Evolutionary conservation across 345 rosid genomes (phyloP).

Genomic region (Rhizophora mangle): DNA sequence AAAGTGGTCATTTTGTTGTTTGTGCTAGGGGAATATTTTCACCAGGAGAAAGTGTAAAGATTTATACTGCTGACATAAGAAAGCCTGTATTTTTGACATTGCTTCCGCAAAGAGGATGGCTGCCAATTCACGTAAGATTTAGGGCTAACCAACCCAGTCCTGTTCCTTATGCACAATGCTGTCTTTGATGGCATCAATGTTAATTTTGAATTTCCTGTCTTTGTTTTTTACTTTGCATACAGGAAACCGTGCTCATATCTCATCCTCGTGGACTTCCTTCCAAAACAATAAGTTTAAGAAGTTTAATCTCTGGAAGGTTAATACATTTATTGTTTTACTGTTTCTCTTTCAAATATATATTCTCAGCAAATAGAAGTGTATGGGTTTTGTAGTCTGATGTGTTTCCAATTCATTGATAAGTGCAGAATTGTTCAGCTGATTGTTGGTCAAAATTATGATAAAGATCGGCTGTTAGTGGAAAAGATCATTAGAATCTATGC

Average conservation of each 20-base stretch:
- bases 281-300: constrained; percentile 69
- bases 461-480: constrained; percentile 47
- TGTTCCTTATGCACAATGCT: not conserved
- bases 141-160: constrained; percentile 10
- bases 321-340: constrained; percentile 8
- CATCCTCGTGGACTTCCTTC: constrained; percentile 75
- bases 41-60: constrained; percentile 68
- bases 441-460: constrained; percentile 80
- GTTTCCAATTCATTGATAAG: constrained; percentile 12
- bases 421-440: constrained; percentile 80
- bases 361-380: constrained; percentile 5
- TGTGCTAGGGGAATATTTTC: constrained; percentile 61
- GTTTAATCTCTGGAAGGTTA: constrained; percentile 90
- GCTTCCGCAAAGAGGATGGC: constrained; percentile 88
- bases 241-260: constrained; percentile 90
- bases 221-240: constrained; percentile 20
- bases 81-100: constrained; percentile 68
- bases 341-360: not conserved
- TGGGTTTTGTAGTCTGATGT: constrained; percentile 24
- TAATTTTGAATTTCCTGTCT: constrained; percentile 2
- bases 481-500: constrained; percentile 78
- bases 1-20: constrained; percentile 55
- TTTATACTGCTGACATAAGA: constrained; percentile 68
- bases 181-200: constrained; percentile 7
- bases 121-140: constrained; percentile 61